Conservation (phyloP, 345 rosid genomes). For the Lagerstroemia speciosa region DNA sequence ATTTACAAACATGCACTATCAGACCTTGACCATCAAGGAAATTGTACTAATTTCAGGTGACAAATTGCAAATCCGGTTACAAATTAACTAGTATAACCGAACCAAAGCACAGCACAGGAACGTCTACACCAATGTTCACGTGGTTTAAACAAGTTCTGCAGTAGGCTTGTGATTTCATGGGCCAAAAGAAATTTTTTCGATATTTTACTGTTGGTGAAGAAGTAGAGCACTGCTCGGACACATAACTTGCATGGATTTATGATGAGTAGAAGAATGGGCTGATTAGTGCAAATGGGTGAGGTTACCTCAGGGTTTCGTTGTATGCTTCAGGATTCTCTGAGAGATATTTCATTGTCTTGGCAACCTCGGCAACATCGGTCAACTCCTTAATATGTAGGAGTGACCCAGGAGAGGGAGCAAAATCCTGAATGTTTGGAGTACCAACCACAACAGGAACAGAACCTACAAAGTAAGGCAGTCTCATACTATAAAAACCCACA, state of each 20-base stretch:
- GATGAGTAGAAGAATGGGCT: background rate
- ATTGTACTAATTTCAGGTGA: too few species aligned
- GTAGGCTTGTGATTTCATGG: background rate
- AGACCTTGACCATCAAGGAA: background rate
- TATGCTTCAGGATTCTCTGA: conserved; percentile 60
- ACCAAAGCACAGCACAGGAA: background rate
- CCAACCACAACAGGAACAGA: conserved; percentile 88
- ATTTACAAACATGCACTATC: background rate
- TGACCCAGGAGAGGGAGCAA: conserved; percentile 59
- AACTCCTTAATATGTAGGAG: conserved; percentile 57
- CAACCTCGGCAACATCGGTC: conserved; percentile 50
- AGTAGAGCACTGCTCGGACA: background rate
- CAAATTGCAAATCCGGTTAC: background rate
- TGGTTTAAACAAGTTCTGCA: background rate
- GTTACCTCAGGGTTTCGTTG: conserved; percentile 65
- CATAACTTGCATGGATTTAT: background rate
- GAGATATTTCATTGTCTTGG: conserved; percentile 65
- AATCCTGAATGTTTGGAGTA: conserved; percentile 85
- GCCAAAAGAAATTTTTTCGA: background rate
- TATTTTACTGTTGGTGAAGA: background rate
- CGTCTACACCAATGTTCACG: background rate
- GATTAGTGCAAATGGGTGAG: background rate
- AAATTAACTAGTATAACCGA: background rate
- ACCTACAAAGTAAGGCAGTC: conserved; percentile 32
- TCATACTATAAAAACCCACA: background rate